Evolutionary conservation across 2,329 filamentous ascomycete species (phyloP), one percentile per base, ranked within the genome.

Genomic region (Furcasterigmium sp.): DNA sequence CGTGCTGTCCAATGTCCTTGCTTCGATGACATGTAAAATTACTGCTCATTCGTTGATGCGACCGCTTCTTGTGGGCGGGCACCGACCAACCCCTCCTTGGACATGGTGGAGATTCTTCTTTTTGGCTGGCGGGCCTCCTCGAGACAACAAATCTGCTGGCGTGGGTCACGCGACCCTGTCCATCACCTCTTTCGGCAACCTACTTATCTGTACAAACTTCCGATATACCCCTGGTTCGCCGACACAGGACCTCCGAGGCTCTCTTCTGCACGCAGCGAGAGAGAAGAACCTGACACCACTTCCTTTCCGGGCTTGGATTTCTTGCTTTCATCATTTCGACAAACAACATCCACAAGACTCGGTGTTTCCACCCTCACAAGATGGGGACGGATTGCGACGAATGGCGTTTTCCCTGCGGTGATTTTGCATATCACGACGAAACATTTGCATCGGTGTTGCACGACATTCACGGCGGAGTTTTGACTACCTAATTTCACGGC

Each of bases 181-280:
- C 55, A 58, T 50, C 51, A 51, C 52, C 51, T 48, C 15, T 36
- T n/a, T 41, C 50, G 46, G 45, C 47, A 51, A 45, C 47, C 43
- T 49, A 52, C 57, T 58, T 59, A 57, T 59, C 56, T 73, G 68
- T 73, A 73, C 57, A 72, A 73, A 71, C 63, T 72, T 65, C 68
- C 65, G 60, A 70, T 65, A 72, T 63, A 68, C 59, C 57, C 56
- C 51, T 55, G 57, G 58, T 57, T 54, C 54, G 57, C 57, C 53
- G 51, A 52, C 53, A 23, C 35, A 25, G 17, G 47, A 46, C 42
- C 45, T 46, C 41, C 32, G 41, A 48, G 51, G 53, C 32, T 29
- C 20, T 20, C 50, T 56, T 54, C 52, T 39, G 54, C 49, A 49
- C 36, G 32, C 60, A 63, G 64, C 62, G 61, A 66, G 60, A 57